phyloP scores from a whole-genome alignment of 2,329 filamentous ascomycete genomes.

The Fusarium sambucinum region DNA sequence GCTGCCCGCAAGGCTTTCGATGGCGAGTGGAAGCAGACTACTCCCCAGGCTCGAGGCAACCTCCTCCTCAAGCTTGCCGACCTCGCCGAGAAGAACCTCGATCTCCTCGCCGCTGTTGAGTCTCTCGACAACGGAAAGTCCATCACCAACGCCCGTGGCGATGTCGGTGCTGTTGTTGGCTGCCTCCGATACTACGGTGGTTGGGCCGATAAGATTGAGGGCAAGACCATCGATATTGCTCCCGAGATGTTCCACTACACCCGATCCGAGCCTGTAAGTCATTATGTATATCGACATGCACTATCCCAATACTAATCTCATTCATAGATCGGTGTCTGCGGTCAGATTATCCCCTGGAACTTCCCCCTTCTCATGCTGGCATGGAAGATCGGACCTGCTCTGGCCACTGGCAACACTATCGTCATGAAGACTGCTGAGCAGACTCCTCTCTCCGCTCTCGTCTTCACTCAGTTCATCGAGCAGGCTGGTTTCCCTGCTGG shows the following conservation, averaged over 20 bases:
- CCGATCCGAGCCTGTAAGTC: constrained; percentile 74
- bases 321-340: constrained; percentile 75
- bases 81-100: constrained; percentile 80
- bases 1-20: constrained; percentile 90
- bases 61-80: constrained; percentile 82
- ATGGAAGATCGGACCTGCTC: constrained; percentile 84
- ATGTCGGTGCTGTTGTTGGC: constrained; percentile 75
- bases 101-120: constrained; percentile 84
- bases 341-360: constrained; percentile 92
- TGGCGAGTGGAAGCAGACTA: constrained; percentile 74
- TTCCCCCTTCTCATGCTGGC: constrained; percentile 84
- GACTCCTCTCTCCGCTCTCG: constrained; percentile 77
- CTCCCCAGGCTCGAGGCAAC: constrained; percentile 77
- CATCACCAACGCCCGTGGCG: constrained; percentile 79
- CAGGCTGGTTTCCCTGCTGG: constrained; percentile 84
- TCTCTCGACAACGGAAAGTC: constrained; percentile 91
- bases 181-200: constrained; percentile 82
- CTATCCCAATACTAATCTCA: constrained; percentile 24
- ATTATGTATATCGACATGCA: too few relatives aligned
- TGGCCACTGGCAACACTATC: constrained; percentile 78
- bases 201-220: constrained; percentile 92
- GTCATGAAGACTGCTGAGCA: constrained; percentile 83
- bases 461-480: constrained; percentile 74
- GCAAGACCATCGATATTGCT: constrained; percentile 85
- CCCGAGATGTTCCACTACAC: constrained; percentile 88